phyloP scores from a whole-genome alignment of 306 rosid genomes.

The Argentina anserina region DNA sequence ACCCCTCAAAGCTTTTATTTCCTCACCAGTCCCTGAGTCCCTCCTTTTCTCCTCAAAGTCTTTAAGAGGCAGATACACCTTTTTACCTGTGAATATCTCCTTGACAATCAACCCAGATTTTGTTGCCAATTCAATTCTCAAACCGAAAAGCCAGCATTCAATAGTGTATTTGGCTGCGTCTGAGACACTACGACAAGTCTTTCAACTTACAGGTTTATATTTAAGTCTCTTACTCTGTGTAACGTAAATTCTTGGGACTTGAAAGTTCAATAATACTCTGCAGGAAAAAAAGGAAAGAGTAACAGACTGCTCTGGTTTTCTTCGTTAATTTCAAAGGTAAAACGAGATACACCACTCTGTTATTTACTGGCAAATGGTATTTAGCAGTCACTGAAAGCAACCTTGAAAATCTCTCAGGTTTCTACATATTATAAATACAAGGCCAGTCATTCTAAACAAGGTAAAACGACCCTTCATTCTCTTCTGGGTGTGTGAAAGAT shows the following conservation, averaged over 20 bases:
- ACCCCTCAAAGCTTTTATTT: not conserved
- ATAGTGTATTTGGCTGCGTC: slow-evolving; percentile 4
- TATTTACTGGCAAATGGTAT: not conserved
- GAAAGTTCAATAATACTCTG: not conserved
- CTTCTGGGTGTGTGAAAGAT: slow-evolving; percentile 11
- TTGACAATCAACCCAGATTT: slow-evolving; percentile 12
- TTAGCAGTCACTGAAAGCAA: slow-evolving; percentile 23
- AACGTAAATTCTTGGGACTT: slow-evolving; percentile 8
- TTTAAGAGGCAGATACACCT: not conserved
- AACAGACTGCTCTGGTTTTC: slow-evolving; percentile 12
- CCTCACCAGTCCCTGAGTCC: not conserved
- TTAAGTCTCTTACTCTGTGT: slow-evolving; percentile 1
- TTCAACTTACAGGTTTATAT: not conserved
- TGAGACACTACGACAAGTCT: not conserved
- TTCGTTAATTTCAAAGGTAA: slow-evolving; percentile 8
- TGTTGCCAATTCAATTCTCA: not conserved
- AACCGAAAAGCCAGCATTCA: not conserved
- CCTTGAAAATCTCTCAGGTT: slow-evolving; percentile 10
- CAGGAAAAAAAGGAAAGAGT: not conserved
- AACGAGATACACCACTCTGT: slow-evolving; percentile 22
- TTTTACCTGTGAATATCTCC: slow-evolving; percentile 23
- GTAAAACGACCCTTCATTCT: slow-evolving; percentile 24
- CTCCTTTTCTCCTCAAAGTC: not conserved
- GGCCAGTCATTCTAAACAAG: slow-evolving; percentile 12
- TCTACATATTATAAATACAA: slow-evolving; percentile 22